Percentiles rank a stretch among this genome's conserved stretches.
phyloP scores from a whole-genome alignment of 2,329 filamentous ascomycete species.

The Beauveria brongniartii region DNA sequence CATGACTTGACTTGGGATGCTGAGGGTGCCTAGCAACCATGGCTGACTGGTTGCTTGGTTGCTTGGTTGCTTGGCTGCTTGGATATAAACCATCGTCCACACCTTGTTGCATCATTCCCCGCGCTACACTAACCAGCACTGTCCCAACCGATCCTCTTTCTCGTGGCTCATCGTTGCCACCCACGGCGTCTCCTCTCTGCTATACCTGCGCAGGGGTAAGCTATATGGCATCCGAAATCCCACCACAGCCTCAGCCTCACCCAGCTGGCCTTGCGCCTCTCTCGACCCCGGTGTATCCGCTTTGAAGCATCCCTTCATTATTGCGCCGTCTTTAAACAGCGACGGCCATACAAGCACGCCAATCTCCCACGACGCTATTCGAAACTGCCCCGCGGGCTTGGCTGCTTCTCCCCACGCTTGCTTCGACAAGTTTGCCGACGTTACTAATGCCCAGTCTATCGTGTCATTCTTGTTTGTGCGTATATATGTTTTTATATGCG shows the following conservation, averaged over 20 bases:
- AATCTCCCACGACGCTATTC: constrained; percentile 74
- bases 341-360: constrained; percentile 78
- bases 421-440: constrained; percentile 84
- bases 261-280: constrained; percentile 11
- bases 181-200: constrained; percentile 62
- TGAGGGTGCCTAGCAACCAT: too few relatives aligned
- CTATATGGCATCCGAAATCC: constrained; percentile 78
- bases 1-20: too few relatives aligned
- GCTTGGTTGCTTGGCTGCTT: too few relatives aligned
- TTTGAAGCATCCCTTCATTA: constrained; percentile 64
- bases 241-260: constrained; percentile 36
- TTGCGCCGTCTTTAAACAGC: constrained; percentile 37
- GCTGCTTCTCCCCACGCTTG: constrained; percentile 75
- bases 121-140: constrained; percentile 25
- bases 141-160: constrained; percentile 54
- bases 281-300: constrained; percentile 42
- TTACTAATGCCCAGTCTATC: constrained; percentile 80
- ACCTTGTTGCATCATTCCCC: neutral
- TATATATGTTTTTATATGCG: constrained; percentile 86
- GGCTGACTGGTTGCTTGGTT: too few relatives aligned
- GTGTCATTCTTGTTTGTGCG: constrained; percentile 44
- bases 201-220: constrained; percentile 63
- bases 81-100: neutral
- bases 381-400: constrained; percentile 50
- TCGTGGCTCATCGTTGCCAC: constrained; percentile 53